Base-by-base conservation (phyloP, 805 yeast genomes). In the Ogataea parapolymorpha region DNA sequence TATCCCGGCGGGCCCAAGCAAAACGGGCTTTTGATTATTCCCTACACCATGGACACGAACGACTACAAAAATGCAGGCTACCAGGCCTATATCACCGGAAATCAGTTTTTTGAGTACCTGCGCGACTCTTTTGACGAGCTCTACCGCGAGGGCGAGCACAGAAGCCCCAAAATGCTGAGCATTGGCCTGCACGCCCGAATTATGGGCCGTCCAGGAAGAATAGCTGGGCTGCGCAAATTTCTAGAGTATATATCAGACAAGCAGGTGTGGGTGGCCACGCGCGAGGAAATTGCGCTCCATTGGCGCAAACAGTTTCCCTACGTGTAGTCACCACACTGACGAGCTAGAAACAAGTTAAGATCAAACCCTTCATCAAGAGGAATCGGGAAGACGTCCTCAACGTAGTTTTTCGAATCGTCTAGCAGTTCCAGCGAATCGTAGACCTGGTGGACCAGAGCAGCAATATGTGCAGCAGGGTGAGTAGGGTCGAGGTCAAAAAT, bases 201-300 rank as follows among this genome's bases (percentile, higher is more conserved):
- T 27, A 52, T 63, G 16, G 68, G 65, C 13, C 61, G 63, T 30
- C 68, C 70, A 3, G 70, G 68, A 9, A 44, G 64, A 36, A 55
- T 58, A 46, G 60, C 59, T 30, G 69, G 66, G 5, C 49, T 65
- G 34, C 47, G 59, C 22, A 62, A 59, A 48, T 64, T 65, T 37
- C 46, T 65, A 47, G 63, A 60, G 27, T 62, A 65, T 39, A 56
- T 62, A n/a, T 46, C 48, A 27, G 42, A 49, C 12, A 58, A 59
- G 42, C 58, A 58, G 23, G 70, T 62, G 15, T 65, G 68, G 68
- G 59, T 65, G 16, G 63, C 68, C n/a, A 65, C 66, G 25, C 53
- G 70, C 35, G 59, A 58, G 38, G 65, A 65, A 35, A 65, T 65
- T 29, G 68, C 70, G 5, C 22, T 23, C 8, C 51, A 46, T 26